Percentiles rank a stretch among this genome's conserved stretches.
These are phyloP conservation scores for Dothistroma septosporum DNA, from an alignment of 2,329 filamentous ascomycete species.

Conservation along the genomic window DNA sequence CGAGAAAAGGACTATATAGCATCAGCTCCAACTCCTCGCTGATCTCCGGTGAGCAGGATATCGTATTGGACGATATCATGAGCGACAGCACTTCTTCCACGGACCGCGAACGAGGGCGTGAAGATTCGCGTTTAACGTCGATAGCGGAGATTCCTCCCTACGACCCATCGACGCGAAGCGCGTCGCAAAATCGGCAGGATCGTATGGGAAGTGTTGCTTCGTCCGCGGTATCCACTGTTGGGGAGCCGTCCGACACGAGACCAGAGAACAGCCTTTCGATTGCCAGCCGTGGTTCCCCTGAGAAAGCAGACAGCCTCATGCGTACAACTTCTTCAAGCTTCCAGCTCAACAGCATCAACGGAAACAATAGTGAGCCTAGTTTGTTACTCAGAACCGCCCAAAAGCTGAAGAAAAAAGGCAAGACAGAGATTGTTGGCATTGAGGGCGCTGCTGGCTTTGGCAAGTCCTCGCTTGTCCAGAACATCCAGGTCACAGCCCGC, in stretches of 20 bases:
- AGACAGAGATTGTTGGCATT: constrained; percentile 58
- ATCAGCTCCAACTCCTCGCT: constrained; percentile 46
- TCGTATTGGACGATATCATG: constrained; percentile 40
- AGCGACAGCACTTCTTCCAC: constrained; percentile 50
- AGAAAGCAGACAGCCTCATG: constrained; percentile 21
- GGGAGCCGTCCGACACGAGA: constrained; percentile 9
- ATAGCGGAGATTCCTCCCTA: constrained; percentile 30
- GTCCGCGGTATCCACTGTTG: constrained; percentile 16
- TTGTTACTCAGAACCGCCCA: constrained; percentile 40
- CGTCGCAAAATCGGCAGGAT: constrained; percentile 11
- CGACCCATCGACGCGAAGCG: constrained; percentile 15
- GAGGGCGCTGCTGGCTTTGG: constrained; percentile 56
- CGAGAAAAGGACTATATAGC: constrained; percentile 43
- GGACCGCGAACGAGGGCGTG: constrained; percentile 44
- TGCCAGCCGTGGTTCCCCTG: constrained; percentile 21
- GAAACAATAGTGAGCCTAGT: constrained; percentile 21
- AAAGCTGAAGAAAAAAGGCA: constrained; percentile 50
- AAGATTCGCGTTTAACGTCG: constrained; percentile 39
- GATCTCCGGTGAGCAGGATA: constrained; percentile 31
- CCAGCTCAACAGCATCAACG: constrained; percentile 13
- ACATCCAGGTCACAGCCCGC: constrained; percentile 54
- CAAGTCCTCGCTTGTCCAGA: constrained; percentile 58
- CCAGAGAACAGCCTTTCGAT: constrained; percentile 12
- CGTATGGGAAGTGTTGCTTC: constrained; percentile 18
- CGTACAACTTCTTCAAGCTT: constrained; percentile 19